These are phyloP conservation scores for Triticum dicoccoides DNA, from an alignment of 176 grass and related monocot species.

Conservation along the genomic window DNA sequence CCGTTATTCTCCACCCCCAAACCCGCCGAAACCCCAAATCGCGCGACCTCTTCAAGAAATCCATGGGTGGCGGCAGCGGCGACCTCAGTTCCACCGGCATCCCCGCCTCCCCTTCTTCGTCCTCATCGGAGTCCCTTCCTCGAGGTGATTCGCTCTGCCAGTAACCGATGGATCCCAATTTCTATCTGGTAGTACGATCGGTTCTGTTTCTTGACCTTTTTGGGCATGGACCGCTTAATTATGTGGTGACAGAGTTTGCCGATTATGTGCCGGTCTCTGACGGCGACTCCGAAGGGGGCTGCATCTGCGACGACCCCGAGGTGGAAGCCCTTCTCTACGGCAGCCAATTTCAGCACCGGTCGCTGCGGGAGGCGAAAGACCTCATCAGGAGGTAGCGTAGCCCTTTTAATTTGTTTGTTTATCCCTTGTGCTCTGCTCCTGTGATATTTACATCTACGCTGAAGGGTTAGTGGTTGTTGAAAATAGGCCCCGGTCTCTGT, in stretches of 20 bases:
- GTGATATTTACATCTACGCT: not conserved
- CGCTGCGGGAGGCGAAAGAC: constrained; percentile 46
- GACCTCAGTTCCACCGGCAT: not conserved
- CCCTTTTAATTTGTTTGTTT: not conserved
- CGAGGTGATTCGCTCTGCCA: constrained; percentile 10
- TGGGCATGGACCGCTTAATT: not conserved
- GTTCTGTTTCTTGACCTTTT: not conserved
- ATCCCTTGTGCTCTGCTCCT: not conserved
- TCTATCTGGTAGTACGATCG: not conserved
- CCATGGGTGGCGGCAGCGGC: constrained; percentile 48
- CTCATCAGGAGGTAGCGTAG: constrained; percentile 46
- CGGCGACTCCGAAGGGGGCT: constrained; percentile 14
- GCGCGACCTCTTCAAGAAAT: not conserved
- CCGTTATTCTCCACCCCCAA: not conserved
- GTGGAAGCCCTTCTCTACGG: not conserved
- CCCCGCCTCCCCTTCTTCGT: constrained; percentile 38
- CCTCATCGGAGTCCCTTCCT: constrained; percentile 19
- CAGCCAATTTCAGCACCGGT: constrained; percentile 2
- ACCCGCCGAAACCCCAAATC: not conserved
- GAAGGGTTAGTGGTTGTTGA: not conserved
- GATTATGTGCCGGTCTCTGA: constrained; percentile 32
- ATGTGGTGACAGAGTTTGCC: constrained; percentile 16
- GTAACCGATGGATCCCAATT: constrained; percentile 1
- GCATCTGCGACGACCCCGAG: constrained; percentile 18
- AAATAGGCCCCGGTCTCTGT: not conserved